A percentile compares a stretch with the other conserved stretches of the same genome.
These are phyloP conservation scores for Zygosaccharomyces pseudobailii DNA, from an alignment of 1,139 yeast genomes.

Conservation along the genomic window DNA sequence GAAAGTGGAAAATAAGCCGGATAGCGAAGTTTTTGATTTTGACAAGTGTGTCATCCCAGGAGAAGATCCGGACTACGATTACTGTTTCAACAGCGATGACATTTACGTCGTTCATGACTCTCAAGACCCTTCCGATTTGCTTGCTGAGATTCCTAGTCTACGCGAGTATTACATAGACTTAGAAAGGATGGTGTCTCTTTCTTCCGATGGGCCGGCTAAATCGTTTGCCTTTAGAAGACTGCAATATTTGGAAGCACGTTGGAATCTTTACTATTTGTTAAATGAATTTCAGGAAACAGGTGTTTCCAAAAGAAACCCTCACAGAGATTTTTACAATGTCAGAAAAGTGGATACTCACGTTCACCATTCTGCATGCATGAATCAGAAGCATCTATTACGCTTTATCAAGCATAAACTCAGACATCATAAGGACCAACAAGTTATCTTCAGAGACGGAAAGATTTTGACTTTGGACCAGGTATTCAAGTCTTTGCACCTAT, in stretches of 20 bases:
- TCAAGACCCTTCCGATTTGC: conserved; percentile 33
- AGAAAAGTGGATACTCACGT: conserved; percentile 98
- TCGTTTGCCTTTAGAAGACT: conserved; percentile 92
- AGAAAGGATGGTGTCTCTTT: conserved; percentile 61
- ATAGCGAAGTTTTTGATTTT: conserved; percentile 56
- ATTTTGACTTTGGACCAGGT: conserved; percentile 83
- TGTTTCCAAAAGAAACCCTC: conserved; percentile 81
- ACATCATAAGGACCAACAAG: conserved; percentile 79
- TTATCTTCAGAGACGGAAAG: conserved; percentile 88
- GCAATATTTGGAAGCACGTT: conserved; percentile 91
- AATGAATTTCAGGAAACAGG: conserved; percentile 92
- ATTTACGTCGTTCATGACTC: conserved; percentile 58
- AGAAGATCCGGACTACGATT: conserved; percentile 45
- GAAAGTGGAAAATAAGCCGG: conserved; percentile 37
- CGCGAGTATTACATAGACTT: conserved; percentile 81
- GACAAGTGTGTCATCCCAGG: conserved; percentile 63
- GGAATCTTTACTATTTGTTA: conserved; percentile 83
- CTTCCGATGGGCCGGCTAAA: conserved; percentile 96
- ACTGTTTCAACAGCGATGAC: conserved; percentile 53
- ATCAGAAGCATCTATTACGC: conserved; percentile 90
- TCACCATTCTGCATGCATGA: conserved; percentile 99
- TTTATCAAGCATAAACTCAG: conserved; percentile 88
- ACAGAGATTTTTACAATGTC: conserved; percentile 95
- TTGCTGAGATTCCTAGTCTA: conserved; percentile 68
- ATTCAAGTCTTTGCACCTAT: conserved; percentile 79